These are phyloP conservation scores for Colletotrichum euphorbiae DNA, from an alignment of 2,329 filamentous ascomycete genomes.

Conservation along the genomic window DNA sequence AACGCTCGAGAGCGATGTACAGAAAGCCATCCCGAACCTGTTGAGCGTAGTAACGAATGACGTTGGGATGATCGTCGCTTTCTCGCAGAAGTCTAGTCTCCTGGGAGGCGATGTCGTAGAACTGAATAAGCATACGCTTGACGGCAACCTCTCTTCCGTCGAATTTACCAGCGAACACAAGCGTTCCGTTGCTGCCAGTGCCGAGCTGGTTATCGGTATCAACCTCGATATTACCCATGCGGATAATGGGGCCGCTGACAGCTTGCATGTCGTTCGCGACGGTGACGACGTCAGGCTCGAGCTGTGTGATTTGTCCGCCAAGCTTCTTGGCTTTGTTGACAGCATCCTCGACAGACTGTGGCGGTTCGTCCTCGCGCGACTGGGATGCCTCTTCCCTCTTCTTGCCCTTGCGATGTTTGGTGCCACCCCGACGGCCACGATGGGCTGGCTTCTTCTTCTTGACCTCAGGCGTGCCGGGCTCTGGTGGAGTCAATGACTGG, in stretches of 20 bases:
- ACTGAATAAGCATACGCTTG: constrained; percentile 95
- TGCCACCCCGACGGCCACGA: constrained; percentile 77
- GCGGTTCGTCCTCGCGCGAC: constrained; percentile 60
- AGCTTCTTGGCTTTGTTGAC: constrained; percentile 70
- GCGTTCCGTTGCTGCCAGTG: constrained; percentile 94
- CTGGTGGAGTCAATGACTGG: constrained; percentile 12
- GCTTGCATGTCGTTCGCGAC: constrained; percentile 68
- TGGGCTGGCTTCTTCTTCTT: constrained; percentile 79
- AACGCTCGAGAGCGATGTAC: constrained; percentile 95
- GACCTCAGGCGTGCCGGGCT: constrained; percentile 57
- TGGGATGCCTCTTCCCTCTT: constrained; percentile 64
- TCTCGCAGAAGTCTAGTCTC: constrained; percentile 92
- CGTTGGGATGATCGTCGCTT: constrained; percentile 95
- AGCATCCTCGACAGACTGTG: constrained; percentile 69
- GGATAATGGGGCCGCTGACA: constrained; percentile 68
- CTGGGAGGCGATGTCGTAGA: constrained; percentile 94
- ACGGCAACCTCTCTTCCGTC: constrained; percentile 94
- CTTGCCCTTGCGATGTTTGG: constrained; percentile 71
- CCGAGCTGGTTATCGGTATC: constrained; percentile 73
- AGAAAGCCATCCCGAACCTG: constrained; percentile 90
- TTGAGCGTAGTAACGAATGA: constrained; percentile 96
- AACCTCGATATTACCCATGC: constrained; percentile 73
- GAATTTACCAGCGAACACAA: constrained; percentile 94
- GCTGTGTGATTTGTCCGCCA: constrained; percentile 59
- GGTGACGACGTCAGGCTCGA: constrained; percentile 73